Evolutionary conservation across 129 eudicot genomes (phyloP).

Genomic region (Rutidosis leptorrhynchoides): DNA sequence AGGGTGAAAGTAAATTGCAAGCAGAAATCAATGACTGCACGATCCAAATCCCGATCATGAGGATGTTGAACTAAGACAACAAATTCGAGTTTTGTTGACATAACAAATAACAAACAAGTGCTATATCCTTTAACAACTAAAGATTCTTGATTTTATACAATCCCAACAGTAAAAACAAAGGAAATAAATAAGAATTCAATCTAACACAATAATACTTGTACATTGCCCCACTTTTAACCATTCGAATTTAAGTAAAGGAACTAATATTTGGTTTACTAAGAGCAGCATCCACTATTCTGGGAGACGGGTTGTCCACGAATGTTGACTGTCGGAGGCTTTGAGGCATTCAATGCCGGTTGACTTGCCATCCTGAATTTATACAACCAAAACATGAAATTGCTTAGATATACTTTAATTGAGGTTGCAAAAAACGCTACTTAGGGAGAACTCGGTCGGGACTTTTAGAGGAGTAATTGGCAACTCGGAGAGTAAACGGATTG

Average conservation of each 20-base stretch:
- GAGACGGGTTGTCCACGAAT: constrained; percentile 85
- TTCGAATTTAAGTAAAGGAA: constrained; percentile 11
- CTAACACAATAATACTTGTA: constrained; percentile 37
- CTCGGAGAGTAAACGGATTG: too few species aligned
- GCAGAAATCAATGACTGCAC: too few species aligned
- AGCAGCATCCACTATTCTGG: constrained; percentile 80
- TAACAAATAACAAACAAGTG: constrained; percentile 22
- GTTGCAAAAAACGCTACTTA: too few species aligned
- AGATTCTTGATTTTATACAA: constrained; percentile 35
- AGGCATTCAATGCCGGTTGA: constrained; percentile 60
- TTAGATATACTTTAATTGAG: background rate
- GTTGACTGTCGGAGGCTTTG: constrained; percentile 74
- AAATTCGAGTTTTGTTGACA: constrained; percentile 21
- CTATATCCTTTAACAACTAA: constrained; percentile 22
- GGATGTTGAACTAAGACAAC: background rate
- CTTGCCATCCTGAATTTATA: constrained; percentile 68
- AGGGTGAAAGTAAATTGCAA: background rate
- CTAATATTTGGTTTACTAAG: constrained; percentile 35
- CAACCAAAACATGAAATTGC: background rate
- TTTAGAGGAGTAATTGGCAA: too few species aligned
- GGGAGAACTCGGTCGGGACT: too few species aligned
- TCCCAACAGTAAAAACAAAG: constrained; percentile 25
- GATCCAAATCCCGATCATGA: constrained; percentile 13
- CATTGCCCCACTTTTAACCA: constrained; percentile 33
- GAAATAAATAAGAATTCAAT: constrained; percentile 28